Evolutionary conservation across 768 basidiomycete genomes (phyloP).

Genomic region (Lactifluus volemus): DNA sequence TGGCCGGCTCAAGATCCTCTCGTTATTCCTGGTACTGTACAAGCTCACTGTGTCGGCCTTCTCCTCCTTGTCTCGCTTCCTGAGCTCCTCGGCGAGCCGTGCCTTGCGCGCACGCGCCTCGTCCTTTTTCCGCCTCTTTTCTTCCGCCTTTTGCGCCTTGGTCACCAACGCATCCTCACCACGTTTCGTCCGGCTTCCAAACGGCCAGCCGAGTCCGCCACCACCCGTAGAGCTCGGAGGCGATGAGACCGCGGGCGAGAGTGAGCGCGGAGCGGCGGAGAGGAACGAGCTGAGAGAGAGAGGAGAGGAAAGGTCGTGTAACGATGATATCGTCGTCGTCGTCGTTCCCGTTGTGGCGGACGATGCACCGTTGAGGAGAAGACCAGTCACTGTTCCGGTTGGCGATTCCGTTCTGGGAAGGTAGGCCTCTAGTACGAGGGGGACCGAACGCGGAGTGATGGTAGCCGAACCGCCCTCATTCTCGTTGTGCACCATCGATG

Average conservation of each 20-base stretch:
- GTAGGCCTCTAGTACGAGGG: not conserved
- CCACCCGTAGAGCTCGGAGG: not conserved
- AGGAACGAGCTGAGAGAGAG: not conserved
- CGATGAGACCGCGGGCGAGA: not conserved
- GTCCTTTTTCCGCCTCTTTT: constrained; percentile 37
- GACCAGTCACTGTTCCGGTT: not conserved
- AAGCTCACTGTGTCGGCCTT: constrained; percentile 9
- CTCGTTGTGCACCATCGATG: not conserved
- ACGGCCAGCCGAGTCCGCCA: not conserved
- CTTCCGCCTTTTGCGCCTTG: constrained; percentile 26
- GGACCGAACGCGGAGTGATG: not conserved
- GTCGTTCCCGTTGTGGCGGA: too few relatives aligned
- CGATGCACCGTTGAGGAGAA: not conserved
- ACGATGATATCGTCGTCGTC: too few relatives aligned
- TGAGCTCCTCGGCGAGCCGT: constrained; percentile 38
- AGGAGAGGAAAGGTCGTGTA: not conserved
- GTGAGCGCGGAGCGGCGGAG: not conserved
- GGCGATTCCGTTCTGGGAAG: not conserved
- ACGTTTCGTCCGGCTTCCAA: not conserved
- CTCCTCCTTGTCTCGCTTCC: constrained; percentile 27
- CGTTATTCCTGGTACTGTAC: constrained; percentile 1
- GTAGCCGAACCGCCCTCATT: not conserved
- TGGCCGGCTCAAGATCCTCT: not conserved
- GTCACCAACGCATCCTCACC: not conserved
- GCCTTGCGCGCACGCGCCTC: constrained; percentile 33